These are phyloP conservation scores for Athelia sp. DNA, from an alignment of 1,284 basidiomycete genomes.

Conservation along the genomic window DNA sequence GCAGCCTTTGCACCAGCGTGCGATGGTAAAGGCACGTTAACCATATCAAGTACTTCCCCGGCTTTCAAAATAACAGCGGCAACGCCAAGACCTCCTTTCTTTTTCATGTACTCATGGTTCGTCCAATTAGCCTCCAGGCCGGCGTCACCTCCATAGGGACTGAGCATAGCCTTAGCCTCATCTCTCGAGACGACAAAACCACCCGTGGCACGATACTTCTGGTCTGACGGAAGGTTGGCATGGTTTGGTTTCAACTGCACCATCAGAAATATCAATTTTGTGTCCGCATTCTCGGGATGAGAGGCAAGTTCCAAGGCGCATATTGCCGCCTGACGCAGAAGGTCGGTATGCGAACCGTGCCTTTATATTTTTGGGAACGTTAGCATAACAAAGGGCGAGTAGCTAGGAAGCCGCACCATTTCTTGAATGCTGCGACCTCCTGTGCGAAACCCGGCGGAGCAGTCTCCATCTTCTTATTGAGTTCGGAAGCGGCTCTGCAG, in stretches of 20 bases:
- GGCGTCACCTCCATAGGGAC: background rate
- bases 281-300: constrained; percentile 4
- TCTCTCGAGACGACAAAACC: constrained; percentile 2
- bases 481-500: constrained; percentile 2
- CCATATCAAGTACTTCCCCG: background rate
- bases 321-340: constrained; percentile 1
- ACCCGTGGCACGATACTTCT: constrained; percentile 2
- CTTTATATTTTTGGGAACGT: background rate
- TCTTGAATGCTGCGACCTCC: background rate
- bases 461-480: background rate
- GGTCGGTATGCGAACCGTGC: background rate
- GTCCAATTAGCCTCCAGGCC: background rate
- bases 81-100: background rate
- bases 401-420: background rate
- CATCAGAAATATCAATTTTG: constrained; percentile 2
- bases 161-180: constrained; percentile 3
- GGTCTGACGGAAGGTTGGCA: background rate
- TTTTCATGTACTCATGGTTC: constrained; percentile 1
- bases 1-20: background rate
- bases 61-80: background rate
- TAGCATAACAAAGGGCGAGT: background rate
- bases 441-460: background rate
- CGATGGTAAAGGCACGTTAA: background rate
- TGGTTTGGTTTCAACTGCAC: constrained; percentile 4
- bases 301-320: constrained; percentile 6